Evolutionary conservation across 768 basidiomycete genomes (phyloP), one percentile per base, ranked within the genome.

Genomic region (Lactarius psammicola): DNA sequence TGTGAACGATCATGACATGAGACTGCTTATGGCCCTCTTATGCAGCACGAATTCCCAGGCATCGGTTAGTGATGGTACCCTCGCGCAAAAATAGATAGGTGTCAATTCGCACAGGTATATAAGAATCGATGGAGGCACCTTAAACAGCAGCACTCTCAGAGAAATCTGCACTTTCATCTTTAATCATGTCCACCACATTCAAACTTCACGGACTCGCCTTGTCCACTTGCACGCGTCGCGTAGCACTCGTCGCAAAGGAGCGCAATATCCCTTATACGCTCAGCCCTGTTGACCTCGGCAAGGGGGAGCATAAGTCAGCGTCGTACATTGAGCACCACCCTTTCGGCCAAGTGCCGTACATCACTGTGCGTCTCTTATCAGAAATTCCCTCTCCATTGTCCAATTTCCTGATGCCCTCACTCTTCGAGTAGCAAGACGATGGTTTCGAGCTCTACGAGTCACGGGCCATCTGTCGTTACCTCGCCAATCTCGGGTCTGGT

Each of bases 381-480:
- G n/a, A 4, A 3, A 51, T 26, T 6, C 2, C 11, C 63, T 2
- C 0, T 58, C 9, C 23, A 2, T 11, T 11, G 11, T 33, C 38
- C 55, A n/a, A 60, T 30, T 20, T 20, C 0, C 31, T 17, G 18
- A n/a, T 51, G 13, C 23, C n/a, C 11, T 13, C 49, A 13, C 1
- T 49, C 46, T 49, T 4, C 18, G 20, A 31, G 46, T 38, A 69
- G 67, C 66, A 73, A 26, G 75, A 75, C n/a, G 73, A 69, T 31
- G 75, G 73, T 1, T 65, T 74, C 42, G 62, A 69, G 51, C 23
- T 78, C 11, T 76, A 63, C 64, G 74, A 74, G 63, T 64, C 64
- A 13, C 72, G 74, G n/a, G 74, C 74, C 0, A 76, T 76, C 31
- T 56, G 38, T 5, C 69, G 69, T 11, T 75, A 74, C 63, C 53